phyloP scores from a whole-genome alignment of 1,139 yeast species.

The Pichia sp. region DNA sequence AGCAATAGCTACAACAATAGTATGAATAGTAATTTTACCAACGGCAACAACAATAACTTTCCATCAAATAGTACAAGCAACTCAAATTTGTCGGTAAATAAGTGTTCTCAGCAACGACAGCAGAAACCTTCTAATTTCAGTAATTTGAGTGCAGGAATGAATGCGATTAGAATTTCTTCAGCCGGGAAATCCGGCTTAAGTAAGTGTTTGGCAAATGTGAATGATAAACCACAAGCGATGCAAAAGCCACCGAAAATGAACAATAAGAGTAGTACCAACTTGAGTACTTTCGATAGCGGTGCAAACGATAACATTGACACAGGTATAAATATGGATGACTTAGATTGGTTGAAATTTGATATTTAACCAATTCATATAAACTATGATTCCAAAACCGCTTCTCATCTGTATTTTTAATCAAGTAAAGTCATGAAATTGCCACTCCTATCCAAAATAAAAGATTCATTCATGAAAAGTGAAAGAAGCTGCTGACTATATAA shows the following conservation, averaged over 20 bases:
- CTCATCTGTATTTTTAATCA: neutral
- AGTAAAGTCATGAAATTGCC: neutral
- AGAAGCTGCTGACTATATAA: neutral
- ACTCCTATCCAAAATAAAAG: neutral
- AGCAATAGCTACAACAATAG: neutral
- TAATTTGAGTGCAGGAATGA: slow-evolving; percentile 23
- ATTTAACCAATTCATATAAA: slow-evolving; percentile 16
- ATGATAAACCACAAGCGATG: neutral
- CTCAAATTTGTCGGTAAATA: slow-evolving; percentile 2
- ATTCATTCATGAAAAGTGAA: neutral
- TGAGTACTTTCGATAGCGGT: neutral
- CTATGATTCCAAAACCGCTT: neutral
- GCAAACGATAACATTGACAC: neutral
- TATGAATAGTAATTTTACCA: slow-evolving; percentile 1
- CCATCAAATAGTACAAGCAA: slow-evolving; percentile 3
- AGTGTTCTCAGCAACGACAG: slow-evolving; percentile 10
- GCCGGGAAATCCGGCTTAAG: slow-evolving; percentile 17
- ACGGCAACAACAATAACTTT: slow-evolving; percentile 1
- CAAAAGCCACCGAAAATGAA: neutral
- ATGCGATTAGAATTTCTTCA: slow-evolving; percentile 16
- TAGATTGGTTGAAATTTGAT: slow-evolving; percentile 33
- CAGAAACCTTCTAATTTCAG: slow-evolving; percentile 19
- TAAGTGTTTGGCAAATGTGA: slow-evolving; percentile 14
- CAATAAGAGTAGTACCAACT: neutral
- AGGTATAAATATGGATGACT: slow-evolving; percentile 22